Percentiles rank a stretch among this genome's conserved stretches.
phyloP scores from a whole-genome alignment of 352 stramenopile species.

The Peronospora destructor region DNA sequence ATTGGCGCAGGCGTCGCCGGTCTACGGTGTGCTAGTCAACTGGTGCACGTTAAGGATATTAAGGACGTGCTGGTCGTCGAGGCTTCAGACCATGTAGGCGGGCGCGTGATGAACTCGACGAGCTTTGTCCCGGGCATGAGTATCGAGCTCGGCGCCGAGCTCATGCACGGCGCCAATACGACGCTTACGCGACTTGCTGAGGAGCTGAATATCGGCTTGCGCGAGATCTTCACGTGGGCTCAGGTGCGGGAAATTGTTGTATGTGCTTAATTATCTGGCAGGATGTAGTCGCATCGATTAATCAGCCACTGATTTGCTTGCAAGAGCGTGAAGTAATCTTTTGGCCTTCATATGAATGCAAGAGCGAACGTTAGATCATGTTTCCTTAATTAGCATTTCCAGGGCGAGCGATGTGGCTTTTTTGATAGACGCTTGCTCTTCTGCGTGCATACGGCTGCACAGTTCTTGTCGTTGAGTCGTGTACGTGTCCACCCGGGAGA shows the following conservation, averaged over 20 bases:
- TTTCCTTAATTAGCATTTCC: conserved; percentile 84
- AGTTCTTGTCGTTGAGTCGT: conserved; percentile 73
- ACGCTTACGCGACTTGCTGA: conserved; percentile 62
- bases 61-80: conserved; percentile 71
- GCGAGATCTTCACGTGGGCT: conserved; percentile 82
- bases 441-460: conserved; percentile 52
- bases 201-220: conserved; percentile 55
- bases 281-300: conserved; percentile 67
- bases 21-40: conserved; percentile 54
- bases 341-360: conserved; percentile 87
- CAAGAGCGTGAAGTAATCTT: conserved; percentile 49
- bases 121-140: conserved; percentile 68
- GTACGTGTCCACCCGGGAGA: conserved; percentile 59
- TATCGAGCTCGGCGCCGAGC: conserved; percentile 67
- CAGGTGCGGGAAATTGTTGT: conserved; percentile 46
- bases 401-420: conserved; percentile 26
- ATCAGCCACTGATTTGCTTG: conserved; percentile 76
- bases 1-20: conserved; percentile 63
- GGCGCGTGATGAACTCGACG: conserved; percentile 51
- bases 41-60: conserved; percentile 49
- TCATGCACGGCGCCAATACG: conserved; percentile 72
- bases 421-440: conserved; percentile 13
- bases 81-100: conserved; percentile 52
- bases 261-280: not conserved
- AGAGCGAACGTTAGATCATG: conserved; percentile 58